phyloP scores from a whole-genome alignment of 176 grass and related monocot species.

The Puya raimondii region DNA sequence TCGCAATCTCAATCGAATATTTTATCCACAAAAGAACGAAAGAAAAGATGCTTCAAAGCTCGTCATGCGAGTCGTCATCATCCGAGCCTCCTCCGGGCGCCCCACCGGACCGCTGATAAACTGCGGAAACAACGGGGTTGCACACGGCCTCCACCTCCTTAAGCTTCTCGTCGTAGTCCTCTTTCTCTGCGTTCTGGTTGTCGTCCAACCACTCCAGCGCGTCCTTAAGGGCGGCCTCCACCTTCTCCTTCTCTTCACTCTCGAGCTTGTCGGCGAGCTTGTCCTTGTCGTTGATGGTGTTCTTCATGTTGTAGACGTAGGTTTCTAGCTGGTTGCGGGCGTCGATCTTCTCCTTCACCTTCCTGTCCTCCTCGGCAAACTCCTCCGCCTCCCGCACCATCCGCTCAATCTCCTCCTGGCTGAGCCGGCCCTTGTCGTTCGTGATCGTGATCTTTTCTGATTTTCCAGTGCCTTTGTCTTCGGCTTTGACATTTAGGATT shows the following conservation, averaged over 20 bases:
- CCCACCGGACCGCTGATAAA: slow-evolving; percentile 17
- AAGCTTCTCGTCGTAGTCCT: slow-evolving; percentile 31
- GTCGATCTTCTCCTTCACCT: slow-evolving; percentile 21
- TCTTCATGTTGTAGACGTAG: slow-evolving; percentile 28
- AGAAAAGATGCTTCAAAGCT: neutral
- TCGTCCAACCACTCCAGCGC: slow-evolving; percentile 27
- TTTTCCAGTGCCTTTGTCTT: slow-evolving; percentile 19
- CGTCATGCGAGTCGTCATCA: neutral
- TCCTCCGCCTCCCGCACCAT: slow-evolving; percentile 37
- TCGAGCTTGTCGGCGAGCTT: slow-evolving; percentile 22
- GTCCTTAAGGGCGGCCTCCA: slow-evolving; percentile 7
- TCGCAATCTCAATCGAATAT: too few species aligned
- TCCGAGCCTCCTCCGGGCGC: slow-evolving; percentile 1
- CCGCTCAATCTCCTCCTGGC: slow-evolving; percentile 22
- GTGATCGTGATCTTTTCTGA: slow-evolving; percentile 32
- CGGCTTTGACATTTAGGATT: slow-evolving; percentile 29
- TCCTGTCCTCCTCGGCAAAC: slow-evolving; percentile 28
- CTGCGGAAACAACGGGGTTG: slow-evolving; percentile 26
- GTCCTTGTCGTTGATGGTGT: slow-evolving; percentile 17
- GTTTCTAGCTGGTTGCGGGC: slow-evolving; percentile 26
- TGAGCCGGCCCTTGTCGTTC: slow-evolving; percentile 18
- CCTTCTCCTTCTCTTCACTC: slow-evolving; percentile 24
- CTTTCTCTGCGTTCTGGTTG: slow-evolving; percentile 10
- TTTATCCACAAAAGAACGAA: too few species aligned
- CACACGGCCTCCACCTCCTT: slow-evolving; percentile 29